phyloP scores from a whole-genome alignment of 192 early-diverging fungal genomes.

The Gamsiella multidivaricata region DNA sequence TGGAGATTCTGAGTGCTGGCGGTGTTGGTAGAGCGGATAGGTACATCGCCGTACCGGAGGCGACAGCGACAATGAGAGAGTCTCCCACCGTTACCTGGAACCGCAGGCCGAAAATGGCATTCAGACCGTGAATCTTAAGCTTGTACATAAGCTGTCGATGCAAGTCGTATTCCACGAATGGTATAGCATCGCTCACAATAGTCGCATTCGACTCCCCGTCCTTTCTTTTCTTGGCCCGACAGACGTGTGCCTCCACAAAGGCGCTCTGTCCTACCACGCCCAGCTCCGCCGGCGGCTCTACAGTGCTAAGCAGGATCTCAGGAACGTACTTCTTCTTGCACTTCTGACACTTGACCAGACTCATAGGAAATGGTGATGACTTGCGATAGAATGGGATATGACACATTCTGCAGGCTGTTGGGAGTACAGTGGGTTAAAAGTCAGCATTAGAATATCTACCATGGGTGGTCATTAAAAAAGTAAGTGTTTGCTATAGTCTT shows the following conservation, averaged over 20 bases:
- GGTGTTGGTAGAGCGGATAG: constrained; percentile 78
- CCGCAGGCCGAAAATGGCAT: constrained; percentile 77
- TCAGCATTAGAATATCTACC: too few species aligned
- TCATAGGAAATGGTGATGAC: constrained; percentile 78
- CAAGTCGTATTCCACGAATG: constrained; percentile 86
- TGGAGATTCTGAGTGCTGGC: constrained; percentile 73
- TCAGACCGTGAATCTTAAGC: constrained; percentile 79
- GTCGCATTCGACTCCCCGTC: constrained; percentile 75
- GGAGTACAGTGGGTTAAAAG: too few species aligned
- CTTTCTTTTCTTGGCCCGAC: constrained; percentile 59
- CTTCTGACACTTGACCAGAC: constrained; percentile 69
- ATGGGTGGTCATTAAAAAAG: too few species aligned
- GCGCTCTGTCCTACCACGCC: constrained; percentile 72
- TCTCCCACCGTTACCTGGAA: constrained; percentile 67
- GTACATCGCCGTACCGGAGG: constrained; percentile 78
- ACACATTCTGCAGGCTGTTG: constrained; percentile 61
- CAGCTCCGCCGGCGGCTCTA: constrained; percentile 79
- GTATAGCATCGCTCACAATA: constrained; percentile 80
- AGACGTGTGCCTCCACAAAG: constrained; percentile 81
- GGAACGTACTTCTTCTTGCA: constrained; percentile 83
- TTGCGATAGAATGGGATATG: constrained; percentile 75
- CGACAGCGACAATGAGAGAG: constrained; percentile 69
- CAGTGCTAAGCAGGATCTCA: constrained; percentile 77
- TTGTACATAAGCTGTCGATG: constrained; percentile 86
- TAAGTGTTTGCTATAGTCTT: neutral